These are phyloP conservation scores for Dichomitus squalens DNA, from an alignment of 1,284 basidiomycete species.

Conservation along the genomic window DNA sequence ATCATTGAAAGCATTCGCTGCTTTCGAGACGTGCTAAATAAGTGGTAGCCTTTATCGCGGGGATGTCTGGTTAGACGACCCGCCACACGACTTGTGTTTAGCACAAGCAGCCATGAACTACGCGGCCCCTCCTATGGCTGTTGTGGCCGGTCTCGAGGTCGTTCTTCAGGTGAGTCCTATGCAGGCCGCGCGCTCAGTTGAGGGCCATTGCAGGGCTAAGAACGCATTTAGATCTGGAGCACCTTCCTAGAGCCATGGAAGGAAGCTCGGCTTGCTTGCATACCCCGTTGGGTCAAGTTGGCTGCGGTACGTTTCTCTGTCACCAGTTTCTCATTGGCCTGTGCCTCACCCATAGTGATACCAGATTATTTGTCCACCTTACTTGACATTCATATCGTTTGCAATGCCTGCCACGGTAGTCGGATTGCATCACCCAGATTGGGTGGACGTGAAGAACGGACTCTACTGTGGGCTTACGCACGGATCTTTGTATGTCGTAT, in stretches of 20 bases:
- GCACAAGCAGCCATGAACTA: slow-evolving; percentile 55
- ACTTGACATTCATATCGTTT: slow-evolving; percentile 36
- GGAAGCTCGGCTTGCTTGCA: slow-evolving; percentile 13
- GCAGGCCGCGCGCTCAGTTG: too few relatives aligned
- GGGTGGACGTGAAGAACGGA: slow-evolving; percentile 42
- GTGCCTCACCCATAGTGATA: neutral
- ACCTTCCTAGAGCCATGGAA: slow-evolving; percentile 34
- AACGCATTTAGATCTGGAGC: slow-evolving; percentile 39
- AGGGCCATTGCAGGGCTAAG: neutral
- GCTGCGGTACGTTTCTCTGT: slow-evolving; percentile 11
- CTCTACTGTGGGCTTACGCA: slow-evolving; percentile 49
- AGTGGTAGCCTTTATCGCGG: slow-evolving; percentile 41
- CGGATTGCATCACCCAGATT: slow-evolving; percentile 29
- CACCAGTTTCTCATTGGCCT: neutral
- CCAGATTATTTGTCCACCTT: slow-evolving; percentile 43
- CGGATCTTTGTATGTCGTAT: slow-evolving; percentile 37
- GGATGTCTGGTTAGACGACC: slow-evolving; percentile 19
- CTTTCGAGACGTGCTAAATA: neutral
- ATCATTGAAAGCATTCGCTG: neutral
- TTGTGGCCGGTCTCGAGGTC: slow-evolving; percentile 48
- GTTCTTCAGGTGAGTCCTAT: slow-evolving; percentile 46
- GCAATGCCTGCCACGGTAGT: slow-evolving; percentile 3
- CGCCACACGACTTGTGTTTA: slow-evolving; percentile 39
- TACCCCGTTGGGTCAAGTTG: slow-evolving; percentile 21
- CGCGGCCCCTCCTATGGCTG: slow-evolving; percentile 55